Evolutionary conservation across 352 stramenopile species (phyloP).

Genomic region (Phytophthora sp.): DNA sequence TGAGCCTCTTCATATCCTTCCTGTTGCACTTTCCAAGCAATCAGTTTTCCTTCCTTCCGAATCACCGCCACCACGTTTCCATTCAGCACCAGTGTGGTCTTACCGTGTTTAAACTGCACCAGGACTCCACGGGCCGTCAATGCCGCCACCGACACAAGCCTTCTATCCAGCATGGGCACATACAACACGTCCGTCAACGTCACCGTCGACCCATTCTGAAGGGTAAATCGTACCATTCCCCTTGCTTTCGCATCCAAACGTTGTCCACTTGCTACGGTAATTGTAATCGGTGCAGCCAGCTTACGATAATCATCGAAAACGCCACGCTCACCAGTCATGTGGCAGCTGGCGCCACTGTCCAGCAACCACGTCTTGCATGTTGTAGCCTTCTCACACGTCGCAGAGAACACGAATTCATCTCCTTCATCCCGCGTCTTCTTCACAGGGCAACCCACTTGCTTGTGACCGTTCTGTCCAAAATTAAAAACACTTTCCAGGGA

Average conservation of each 20-base stretch:
- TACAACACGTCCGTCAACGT: constrained; percentile 23
- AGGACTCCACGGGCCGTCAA: constrained; percentile 1
- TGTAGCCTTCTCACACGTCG: neutral
- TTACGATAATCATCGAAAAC: constrained; percentile 7
- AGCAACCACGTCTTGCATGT: constrained; percentile 16
- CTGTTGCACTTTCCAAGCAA: neutral
- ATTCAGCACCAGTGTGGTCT: neutral
- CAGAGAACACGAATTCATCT: constrained; percentile 16
- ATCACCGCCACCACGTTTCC: neutral
- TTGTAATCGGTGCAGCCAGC: neutral
- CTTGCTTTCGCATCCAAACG: neutral
- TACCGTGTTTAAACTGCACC: neutral
- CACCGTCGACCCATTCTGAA: neutral
- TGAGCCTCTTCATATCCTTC: neutral
- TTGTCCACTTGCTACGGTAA: neutral
- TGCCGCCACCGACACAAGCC: constrained; percentile 8
- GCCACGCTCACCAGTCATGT: neutral
- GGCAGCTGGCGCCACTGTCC: constrained; percentile 22
- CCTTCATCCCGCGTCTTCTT: neutral
- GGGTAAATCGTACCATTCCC: neutral
- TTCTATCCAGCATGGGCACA: constrained; percentile 23
- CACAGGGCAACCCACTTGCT: neutral
- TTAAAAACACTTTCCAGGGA: constrained; percentile 2
- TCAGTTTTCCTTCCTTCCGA: neutral
- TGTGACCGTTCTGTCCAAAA: constrained; percentile 3